Percentiles rank a stretch among this genome's conserved stretches.
Evolutionary conservation across 2,329 filamentous ascomycete genomes (phyloP).

Genomic region (Diatrype stigma): DNA sequence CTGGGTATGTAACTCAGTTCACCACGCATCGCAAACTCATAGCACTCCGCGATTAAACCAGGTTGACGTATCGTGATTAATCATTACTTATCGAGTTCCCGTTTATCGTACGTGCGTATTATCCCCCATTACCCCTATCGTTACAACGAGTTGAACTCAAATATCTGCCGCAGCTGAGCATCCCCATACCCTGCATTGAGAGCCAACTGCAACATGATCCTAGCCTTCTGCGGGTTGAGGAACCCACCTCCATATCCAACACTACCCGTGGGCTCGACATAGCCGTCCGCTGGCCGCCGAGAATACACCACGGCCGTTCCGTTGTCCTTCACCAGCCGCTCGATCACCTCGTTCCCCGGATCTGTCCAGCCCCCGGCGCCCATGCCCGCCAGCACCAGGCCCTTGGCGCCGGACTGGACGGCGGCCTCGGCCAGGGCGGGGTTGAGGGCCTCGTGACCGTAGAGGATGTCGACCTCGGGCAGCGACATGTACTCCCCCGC

Average conservation of each 20-base stretch:
- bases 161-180: constrained; percentile 10
- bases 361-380: constrained; percentile 47
- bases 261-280: constrained; percentile 37
- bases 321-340: constrained; percentile 39
- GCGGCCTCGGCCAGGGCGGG: constrained; percentile 43
- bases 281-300: constrained; percentile 47
- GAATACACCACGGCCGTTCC: constrained; percentile 48
- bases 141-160: too few relatives aligned
- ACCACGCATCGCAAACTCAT: too few relatives aligned
- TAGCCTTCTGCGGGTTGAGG: constrained; percentile 52
- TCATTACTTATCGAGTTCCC: too few relatives aligned
- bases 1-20: too few relatives aligned
- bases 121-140: too few relatives aligned
- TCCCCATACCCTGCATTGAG: constrained; percentile 23
- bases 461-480: constrained; percentile 53
- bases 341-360: constrained; percentile 34
- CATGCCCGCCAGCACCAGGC: constrained; percentile 52
- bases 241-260: constrained; percentile 41
- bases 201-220: constrained; percentile 46
- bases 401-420: constrained; percentile 45
- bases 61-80: too few relatives aligned
- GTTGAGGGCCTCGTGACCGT: constrained; percentile 50
- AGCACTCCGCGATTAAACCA: too few relatives aligned
- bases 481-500: constrained; percentile 23
- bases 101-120: too few relatives aligned